Evolutionary conservation across 345 rosid genomes (phyloP).

Genomic region (Alliaria petiolata): DNA sequence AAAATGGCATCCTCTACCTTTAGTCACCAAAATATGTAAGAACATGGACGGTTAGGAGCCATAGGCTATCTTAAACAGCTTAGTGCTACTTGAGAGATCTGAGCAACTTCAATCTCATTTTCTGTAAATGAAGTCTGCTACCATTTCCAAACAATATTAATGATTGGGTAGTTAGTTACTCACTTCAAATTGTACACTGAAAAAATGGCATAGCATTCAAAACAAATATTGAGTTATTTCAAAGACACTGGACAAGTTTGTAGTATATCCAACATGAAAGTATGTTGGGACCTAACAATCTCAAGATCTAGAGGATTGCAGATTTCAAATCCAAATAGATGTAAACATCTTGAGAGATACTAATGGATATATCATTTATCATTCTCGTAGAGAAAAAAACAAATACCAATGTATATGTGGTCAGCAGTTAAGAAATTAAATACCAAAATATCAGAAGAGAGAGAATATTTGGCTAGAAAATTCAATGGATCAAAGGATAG

Average conservation of each 20-base stretch:
- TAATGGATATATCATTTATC: neutral
- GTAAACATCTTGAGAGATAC: neutral
- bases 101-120: neutral
- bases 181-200: neutral
- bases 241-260: neutral
- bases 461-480: neutral
- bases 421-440: neutral
- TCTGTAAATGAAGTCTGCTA: neutral
- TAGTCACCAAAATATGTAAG: slow-evolving; percentile 8
- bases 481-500: neutral
- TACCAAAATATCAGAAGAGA: neutral
- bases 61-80: no score
- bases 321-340: neutral
- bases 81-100: neutral
- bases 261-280: slow-evolving; percentile 4
- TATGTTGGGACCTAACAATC: neutral
- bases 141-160: neutral
- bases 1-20: slow-evolving; percentile 61
- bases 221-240: neutral
- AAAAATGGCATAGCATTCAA: neutral
- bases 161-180: neutral
- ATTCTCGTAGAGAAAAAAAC: neutral
- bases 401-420: neutral
- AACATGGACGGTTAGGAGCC: slow-evolving; percentile 8
- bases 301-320: neutral